Evolutionary conservation across 2,329 filamentous ascomycete genomes (phyloP).

Genomic region (Aaosphaeria pasadenensis): DNA sequence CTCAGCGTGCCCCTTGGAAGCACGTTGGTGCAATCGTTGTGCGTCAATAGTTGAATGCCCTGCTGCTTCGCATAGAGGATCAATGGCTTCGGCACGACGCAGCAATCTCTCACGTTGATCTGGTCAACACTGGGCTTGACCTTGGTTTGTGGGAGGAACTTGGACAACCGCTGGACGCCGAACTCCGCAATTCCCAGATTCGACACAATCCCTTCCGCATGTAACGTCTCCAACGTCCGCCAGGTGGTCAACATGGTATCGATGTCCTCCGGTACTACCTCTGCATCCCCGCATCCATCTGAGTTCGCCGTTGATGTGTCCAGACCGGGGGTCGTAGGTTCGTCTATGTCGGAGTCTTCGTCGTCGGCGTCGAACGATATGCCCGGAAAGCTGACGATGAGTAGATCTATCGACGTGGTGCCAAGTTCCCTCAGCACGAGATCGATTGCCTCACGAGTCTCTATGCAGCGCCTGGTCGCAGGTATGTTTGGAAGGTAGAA

Average conservation of each 20-base stretch:
- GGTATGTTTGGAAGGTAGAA: conserved; percentile 81
- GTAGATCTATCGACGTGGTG: conserved; percentile 73
- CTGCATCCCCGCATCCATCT: conserved; percentile 40
- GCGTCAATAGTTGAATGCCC: conserved; percentile 83
- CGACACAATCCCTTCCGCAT: conserved; percentile 67
- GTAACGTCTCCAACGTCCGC: conserved; percentile 67
- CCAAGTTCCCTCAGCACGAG: conserved; percentile 78
- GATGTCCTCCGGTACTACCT: conserved; percentile 50
- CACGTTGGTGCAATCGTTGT: conserved; percentile 91
- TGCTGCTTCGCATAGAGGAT: conserved; percentile 79
- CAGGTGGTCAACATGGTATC: conserved; percentile 67
- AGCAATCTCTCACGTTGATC: conserved; percentile 95
- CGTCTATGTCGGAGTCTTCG: conserved; percentile 69
- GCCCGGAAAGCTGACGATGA: conserved; percentile 90
- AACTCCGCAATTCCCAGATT: conserved; percentile 89
- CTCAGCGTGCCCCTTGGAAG: conserved; percentile 80
- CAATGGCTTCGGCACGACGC: conserved; percentile 86
- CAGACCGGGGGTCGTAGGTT: conserved; percentile 1
- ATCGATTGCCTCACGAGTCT: conserved; percentile 74
- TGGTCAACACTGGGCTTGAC: conserved; percentile 83
- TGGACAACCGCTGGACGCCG: conserved; percentile 75
- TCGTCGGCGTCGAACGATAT: conserved; percentile 92
- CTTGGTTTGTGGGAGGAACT: conserved; percentile 68
- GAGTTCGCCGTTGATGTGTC: conserved; percentile 25
- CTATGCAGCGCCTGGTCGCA: conserved; percentile 60